Evolutionary conservation across 2,329 filamentous ascomycete genomes (phyloP).

Genomic region (Nemania sp.): DNA sequence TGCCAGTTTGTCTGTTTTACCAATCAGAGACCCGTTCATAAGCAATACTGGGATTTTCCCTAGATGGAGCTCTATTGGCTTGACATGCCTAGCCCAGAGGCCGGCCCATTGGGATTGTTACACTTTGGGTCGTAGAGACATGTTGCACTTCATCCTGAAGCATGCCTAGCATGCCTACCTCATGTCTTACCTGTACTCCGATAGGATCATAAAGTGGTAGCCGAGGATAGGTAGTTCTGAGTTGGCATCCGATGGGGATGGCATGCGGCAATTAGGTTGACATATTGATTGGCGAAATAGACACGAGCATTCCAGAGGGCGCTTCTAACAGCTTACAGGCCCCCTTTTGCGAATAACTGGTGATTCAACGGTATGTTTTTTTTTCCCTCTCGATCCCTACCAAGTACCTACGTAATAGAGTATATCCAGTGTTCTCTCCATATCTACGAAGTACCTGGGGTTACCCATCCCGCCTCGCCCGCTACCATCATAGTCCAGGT

Average conservation of each 20-base stretch:
- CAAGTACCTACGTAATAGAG: too few species aligned
- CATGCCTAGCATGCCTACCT: constrained; percentile 1
- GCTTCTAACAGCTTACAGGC: background rate
- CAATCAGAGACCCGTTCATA: constrained; percentile 2
- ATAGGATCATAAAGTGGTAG: constrained; percentile 6
- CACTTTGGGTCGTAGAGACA: background rate
- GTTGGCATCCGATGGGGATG: constrained; percentile 17
- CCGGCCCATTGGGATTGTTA: constrained; percentile 2
- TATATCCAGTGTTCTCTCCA: background rate
- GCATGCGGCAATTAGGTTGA: constrained; percentile 2
- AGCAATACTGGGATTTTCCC: background rate
- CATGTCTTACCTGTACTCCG: constrained; percentile 14
- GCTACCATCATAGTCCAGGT: background rate
- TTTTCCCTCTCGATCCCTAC: background rate
- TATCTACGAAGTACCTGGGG: too few species aligned
- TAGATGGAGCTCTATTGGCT: constrained; percentile 9
- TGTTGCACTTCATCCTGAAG: background rate
- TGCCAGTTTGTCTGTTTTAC: background rate
- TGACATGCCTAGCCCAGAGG: background rate
- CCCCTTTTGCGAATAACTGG: background rate
- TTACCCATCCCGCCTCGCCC: too few species aligned
- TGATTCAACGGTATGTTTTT: background rate
- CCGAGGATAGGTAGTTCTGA: constrained; percentile 7
- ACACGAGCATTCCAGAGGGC: constrained; percentile 10
- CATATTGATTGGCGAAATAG: constrained; percentile 14